phyloP scores from a whole-genome alignment of 1,284 basidiomycete genomes.

The Xerocomus amazonicus region DNA sequence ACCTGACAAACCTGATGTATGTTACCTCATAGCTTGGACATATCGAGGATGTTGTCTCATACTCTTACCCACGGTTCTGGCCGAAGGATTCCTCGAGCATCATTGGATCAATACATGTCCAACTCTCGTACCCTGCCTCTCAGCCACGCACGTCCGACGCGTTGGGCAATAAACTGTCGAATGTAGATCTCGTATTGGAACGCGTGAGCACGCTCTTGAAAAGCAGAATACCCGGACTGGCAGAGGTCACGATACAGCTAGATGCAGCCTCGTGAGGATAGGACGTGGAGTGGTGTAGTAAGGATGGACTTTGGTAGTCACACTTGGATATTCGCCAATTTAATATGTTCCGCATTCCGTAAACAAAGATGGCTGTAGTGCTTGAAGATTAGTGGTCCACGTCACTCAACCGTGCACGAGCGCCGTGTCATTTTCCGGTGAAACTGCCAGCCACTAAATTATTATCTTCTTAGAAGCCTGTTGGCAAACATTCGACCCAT shows the following conservation, averaged over 20 bases:
- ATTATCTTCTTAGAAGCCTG: not conserved
- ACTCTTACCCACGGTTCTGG: conserved; percentile 88
- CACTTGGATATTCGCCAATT: conserved; percentile 18
- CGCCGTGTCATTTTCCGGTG: not conserved
- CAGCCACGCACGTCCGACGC: conserved; percentile 47
- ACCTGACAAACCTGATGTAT: conserved; percentile 26
- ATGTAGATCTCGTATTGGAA: conserved; percentile 68
- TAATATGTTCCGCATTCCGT: no score
- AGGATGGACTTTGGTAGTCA: conserved; percentile 10
- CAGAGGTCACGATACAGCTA: conserved; percentile 86
- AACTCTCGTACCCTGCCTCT: conserved; percentile 50
- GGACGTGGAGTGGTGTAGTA: not conserved
- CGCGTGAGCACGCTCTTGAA: conserved; percentile 72
- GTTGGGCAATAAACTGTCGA: conserved; percentile 48
- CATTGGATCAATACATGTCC: conserved; percentile 89
- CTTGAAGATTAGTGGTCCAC: no score
- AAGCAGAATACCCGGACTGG: conserved; percentile 70
- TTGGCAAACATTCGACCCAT: conserved; percentile 8
- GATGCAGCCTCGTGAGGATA: conserved; percentile 36
- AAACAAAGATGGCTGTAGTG: not conserved
- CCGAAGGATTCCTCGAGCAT: conserved; percentile 86
- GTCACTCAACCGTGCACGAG: conserved; percentile 15
- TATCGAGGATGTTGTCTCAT: conserved; percentile 80
- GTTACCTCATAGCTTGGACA: conserved; percentile 43
- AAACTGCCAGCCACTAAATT: not conserved